Percentiles rank a stretch among this genome's conserved stretches.
Conservation (phyloP, 2,329 filamentous ascomycete species). For the Tolypocladium capitatum region DNA sequence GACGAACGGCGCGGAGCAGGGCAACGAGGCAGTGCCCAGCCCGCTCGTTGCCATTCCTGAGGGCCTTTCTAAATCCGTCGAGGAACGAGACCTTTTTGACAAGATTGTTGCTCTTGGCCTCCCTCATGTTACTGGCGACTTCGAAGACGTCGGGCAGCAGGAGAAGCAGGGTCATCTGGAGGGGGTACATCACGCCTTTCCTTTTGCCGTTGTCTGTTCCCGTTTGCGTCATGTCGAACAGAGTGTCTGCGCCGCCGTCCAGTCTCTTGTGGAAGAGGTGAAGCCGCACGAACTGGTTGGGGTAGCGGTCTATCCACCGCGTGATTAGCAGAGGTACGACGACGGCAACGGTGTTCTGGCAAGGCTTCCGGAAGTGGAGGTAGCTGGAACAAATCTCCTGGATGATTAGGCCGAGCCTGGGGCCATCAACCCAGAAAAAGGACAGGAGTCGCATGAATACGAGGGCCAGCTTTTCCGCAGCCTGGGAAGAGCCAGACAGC, state of each 20-base stretch:
- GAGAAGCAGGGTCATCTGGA: conserved; percentile 50
- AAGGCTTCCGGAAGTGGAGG: conserved; percentile 49
- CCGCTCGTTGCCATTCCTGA: conserved; percentile 52
- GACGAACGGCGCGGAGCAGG: conserved; percentile 47
- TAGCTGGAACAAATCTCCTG: conserved; percentile 56
- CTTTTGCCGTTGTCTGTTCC: conserved; percentile 44
- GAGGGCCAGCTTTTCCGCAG: conserved; percentile 39
- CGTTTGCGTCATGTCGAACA: conserved; percentile 56
- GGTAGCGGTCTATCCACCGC: conserved; percentile 53
- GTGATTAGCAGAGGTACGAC: conserved; percentile 50
- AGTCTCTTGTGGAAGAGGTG: conserved; percentile 47
- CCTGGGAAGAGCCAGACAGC: conserved; percentile 21
- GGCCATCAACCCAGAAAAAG: conserved; percentile 50
- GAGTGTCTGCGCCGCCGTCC: conserved; percentile 51
- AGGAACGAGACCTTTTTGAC: conserved; percentile 54
- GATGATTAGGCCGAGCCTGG: conserved; percentile 47
- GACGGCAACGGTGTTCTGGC: conserved; percentile 50
- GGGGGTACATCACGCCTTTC: conserved; percentile 43
- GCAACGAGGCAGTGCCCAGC: conserved; percentile 53
- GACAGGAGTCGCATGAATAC: conserved; percentile 45
- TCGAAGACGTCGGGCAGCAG: conserved; percentile 57
- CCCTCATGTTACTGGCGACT: conserved; percentile 53
- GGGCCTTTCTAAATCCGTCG: conserved; percentile 47
- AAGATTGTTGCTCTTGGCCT: conserved; percentile 47
- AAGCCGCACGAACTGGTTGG: conserved; percentile 49